Percentiles rank a stretch among this genome's conserved stretches.
These are phyloP conservation scores for Fraxinus pennsylvanica DNA, from an alignment of 257 asterid genomes.

Conservation along the genomic window DNA sequence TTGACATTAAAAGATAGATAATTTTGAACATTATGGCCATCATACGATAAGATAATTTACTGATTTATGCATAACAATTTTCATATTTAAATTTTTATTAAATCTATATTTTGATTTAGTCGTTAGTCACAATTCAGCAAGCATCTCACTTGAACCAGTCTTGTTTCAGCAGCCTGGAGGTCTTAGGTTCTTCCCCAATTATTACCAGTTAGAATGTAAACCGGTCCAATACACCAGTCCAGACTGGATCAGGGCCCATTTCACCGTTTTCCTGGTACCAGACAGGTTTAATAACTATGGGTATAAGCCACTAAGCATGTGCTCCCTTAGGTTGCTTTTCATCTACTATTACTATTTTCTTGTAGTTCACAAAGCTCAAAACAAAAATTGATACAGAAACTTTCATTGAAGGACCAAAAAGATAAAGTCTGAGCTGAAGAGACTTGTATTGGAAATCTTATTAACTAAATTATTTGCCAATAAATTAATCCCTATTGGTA, in stretches of 20 bases:
- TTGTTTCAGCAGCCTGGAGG: not conserved
- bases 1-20: too few relatives aligned
- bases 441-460: too few relatives aligned
- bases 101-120: too few relatives aligned
- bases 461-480: not conserved
- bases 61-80: too few relatives aligned
- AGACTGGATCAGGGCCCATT: not conserved
- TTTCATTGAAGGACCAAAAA: too few relatives aligned
- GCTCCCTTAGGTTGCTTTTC: not conserved
- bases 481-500: not conserved
- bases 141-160: not conserved
- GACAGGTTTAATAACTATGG: not conserved
- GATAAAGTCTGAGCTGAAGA: too few relatives aligned
- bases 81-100: too few relatives aligned
- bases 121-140: not conserved
- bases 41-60: too few relatives aligned
- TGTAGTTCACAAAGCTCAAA: not conserved
- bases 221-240: not conserved
- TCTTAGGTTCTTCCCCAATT: not conserved
- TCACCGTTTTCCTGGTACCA: not conserved
- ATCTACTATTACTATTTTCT: not conserved
- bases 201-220: not conserved
- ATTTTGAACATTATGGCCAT: too few relatives aligned
- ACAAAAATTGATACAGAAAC: not conserved
- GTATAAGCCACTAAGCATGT: not conserved